Percentiles rank a stretch among this genome's conserved stretches.
These are phyloP conservation scores for Annulohypoxylon maeteangense DNA, from an alignment of 495 filamentous ascomycete genomes.

Conservation along the genomic window DNA sequence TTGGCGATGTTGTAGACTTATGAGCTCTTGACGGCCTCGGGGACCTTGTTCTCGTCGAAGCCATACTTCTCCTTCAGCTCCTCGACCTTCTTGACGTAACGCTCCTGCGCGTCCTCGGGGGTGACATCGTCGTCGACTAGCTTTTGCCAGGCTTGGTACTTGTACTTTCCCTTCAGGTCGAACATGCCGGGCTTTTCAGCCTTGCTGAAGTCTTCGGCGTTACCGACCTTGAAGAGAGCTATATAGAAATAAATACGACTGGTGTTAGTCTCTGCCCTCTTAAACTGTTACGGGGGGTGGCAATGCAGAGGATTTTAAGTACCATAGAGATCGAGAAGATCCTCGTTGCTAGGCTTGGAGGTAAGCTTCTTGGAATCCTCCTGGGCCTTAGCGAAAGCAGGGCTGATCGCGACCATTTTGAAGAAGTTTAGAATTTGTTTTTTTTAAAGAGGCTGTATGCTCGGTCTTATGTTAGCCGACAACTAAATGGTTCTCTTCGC, in stretches of 20 bases:
- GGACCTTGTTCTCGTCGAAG: slow-evolving; percentile 64
- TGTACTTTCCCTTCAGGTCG: slow-evolving; percentile 76
- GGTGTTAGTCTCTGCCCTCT: slow-evolving; percentile 20
- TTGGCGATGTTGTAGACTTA: neutral
- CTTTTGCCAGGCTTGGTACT: slow-evolving; percentile 78
- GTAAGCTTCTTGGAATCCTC: slow-evolving; percentile 72
- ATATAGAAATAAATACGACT: neutral
- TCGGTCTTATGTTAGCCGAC: slow-evolving; percentile 19
- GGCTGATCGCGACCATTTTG: slow-evolving; percentile 56
- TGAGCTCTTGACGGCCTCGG: slow-evolving; percentile 61
- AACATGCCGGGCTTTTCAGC: slow-evolving; percentile 61
- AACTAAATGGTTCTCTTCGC: neutral
- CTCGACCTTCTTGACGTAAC: slow-evolving; percentile 79
- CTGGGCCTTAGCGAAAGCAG: slow-evolving; percentile 69
- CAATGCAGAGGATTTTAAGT: slow-evolving; percentile 10
- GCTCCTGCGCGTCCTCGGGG: slow-evolving; percentile 72
- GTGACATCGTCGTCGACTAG: slow-evolving; percentile 67
- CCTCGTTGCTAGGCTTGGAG: slow-evolving; percentile 66
- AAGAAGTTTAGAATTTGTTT: slow-evolving; percentile 14
- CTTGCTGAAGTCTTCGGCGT: slow-evolving; percentile 58
- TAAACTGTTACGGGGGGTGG: neutral
- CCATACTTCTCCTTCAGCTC: slow-evolving; percentile 74
- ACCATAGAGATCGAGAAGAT: slow-evolving; percentile 66
- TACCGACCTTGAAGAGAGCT: slow-evolving; percentile 66
- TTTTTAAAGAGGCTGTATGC: neutral